Evolutionary conservation across 805 yeast genomes (phyloP), one percentile per base, ranked within the genome.

Genomic region (Pichia exigua): DNA sequence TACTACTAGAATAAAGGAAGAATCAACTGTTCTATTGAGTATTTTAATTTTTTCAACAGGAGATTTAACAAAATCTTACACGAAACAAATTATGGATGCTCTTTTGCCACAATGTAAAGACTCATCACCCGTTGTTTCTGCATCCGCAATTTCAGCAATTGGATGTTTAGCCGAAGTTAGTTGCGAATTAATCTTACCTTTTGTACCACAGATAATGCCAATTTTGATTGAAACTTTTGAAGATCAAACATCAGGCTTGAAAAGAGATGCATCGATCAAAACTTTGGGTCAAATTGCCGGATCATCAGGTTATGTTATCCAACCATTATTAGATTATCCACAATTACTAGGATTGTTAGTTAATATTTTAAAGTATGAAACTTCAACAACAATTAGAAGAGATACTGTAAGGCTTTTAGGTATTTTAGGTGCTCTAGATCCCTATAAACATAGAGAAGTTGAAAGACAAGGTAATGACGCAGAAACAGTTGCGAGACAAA

Each of bases 351-450:
- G 92, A 8, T 80, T 88, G 66, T 71, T 94, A 32, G 87, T 90
- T 4, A 83, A 82, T 49, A 89, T 94, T 42, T 70, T 94, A 50
- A 87, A 87, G 57, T 81, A 90, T 53, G 97, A 92, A 61, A 78
- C 81, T 12, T 80, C 95, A 0, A 78, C 84, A 3, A 70, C 78
- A 4, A 82, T 88, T 9, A 80, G 94, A 61, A 73, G 96, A 52
- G 98, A 94, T 65, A 86, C 97, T 0, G 96, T 94, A 1, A 77
- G 92, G 57, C 69, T 94, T 24, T 72, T 94, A 51, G 99, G 99
- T 63, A 90, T 91, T 35, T 71, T 94, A 42, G 99, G 99, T 56
- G 99, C 99, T 0, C 72, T 94, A 46, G 99, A 94, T 67, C 99
- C 99, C 1, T 94, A 92, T 64, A 91, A 88, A 63, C 95, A 90